phyloP scores from a whole-genome alignment of 2,329 filamentous ascomycete species.

The Xylariaceae sp. region DNA sequence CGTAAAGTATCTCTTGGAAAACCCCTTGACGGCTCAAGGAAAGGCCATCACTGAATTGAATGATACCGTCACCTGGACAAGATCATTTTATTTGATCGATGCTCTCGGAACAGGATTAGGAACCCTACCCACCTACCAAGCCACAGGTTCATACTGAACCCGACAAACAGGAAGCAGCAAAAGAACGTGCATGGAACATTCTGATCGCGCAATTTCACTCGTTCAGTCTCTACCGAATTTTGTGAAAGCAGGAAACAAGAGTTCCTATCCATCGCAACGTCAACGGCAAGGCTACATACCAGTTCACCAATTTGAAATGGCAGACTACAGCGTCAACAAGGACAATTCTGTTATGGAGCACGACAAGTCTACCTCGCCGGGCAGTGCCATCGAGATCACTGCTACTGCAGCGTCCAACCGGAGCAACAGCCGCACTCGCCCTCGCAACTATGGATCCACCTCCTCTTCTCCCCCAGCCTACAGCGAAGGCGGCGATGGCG shows the following conservation, averaged over 20 bases:
- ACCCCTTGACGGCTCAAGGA: too few species aligned
- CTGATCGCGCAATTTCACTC: constrained; percentile 7
- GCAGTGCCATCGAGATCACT: constrained; percentile 25
- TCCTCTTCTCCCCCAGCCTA: neutral
- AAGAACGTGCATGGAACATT: constrained; percentile 19
- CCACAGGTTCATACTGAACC: too few species aligned
- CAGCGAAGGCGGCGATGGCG: neutral
- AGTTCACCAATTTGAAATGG: constrained; percentile 27
- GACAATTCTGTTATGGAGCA: too few species aligned
- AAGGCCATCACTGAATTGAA: too few species aligned
- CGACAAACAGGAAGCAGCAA: neutral
- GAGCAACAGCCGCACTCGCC: constrained; percentile 10
- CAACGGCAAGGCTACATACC: constrained; percentile 16
- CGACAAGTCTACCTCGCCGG: constrained; percentile 19
- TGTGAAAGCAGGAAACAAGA: constrained; percentile 8
- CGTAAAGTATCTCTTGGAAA: neutral
- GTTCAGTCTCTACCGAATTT: constrained; percentile 12
- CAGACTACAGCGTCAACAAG: constrained; percentile 22
- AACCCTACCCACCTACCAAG: too few species aligned
- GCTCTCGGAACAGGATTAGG: too few species aligned
- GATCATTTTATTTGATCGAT: neutral
- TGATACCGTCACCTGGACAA: too few species aligned
- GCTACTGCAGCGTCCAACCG: constrained; percentile 14
- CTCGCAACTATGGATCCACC: constrained; percentile 6
- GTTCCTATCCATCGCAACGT: neutral